phyloP scores from a whole-genome alignment of 1,284 basidiomycete species.

The Calocybe gambosa region DNA sequence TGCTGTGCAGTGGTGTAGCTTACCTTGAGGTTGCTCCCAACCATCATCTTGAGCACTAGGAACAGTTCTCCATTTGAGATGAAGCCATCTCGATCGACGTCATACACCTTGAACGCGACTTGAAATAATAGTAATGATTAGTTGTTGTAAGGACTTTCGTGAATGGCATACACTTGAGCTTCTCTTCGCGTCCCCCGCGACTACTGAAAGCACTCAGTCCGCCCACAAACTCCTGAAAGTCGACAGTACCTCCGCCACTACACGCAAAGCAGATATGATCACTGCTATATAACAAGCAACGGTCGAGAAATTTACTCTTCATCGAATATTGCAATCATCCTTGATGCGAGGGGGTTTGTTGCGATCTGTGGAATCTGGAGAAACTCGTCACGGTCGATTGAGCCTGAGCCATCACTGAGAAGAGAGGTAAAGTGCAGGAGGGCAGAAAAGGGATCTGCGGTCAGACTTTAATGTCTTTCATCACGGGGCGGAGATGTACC shows the following conservation, averaged over 20 bases:
- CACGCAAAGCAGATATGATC: neutral
- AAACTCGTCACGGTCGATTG: conserved; percentile 98
- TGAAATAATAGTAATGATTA: conserved; percentile 3
- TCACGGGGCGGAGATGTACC: conserved; percentile 32
- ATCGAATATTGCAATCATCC: conserved; percentile 99
- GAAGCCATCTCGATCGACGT: conserved; percentile 94
- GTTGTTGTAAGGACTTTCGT: conserved; percentile 4
- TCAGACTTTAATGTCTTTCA: neutral
- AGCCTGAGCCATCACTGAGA: conserved; percentile 86
- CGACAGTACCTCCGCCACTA: conserved; percentile 95
- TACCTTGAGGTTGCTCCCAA: conserved; percentile 96
- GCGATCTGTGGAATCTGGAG: conserved; percentile 98
- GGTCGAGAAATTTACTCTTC: conserved; percentile 71
- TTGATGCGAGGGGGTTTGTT: conserved; percentile 92
- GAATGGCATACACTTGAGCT: conserved; percentile 76
- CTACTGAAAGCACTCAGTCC: conserved; percentile 96
- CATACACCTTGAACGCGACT: conserved; percentile 99
- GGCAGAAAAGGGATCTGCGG: neutral
- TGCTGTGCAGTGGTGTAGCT: conserved; percentile 10
- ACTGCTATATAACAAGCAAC: conserved; percentile 2
- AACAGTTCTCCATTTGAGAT: conserved; percentile 99
- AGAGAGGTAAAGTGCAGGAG: neutral
- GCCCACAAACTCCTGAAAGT: conserved; percentile 98
- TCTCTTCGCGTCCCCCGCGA: conserved; percentile 94
- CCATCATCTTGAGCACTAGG: conserved; percentile 99